Evolutionary conservation across 179 eudicot species (phyloP).

Genomic region (Gypsophila paniculata): DNA sequence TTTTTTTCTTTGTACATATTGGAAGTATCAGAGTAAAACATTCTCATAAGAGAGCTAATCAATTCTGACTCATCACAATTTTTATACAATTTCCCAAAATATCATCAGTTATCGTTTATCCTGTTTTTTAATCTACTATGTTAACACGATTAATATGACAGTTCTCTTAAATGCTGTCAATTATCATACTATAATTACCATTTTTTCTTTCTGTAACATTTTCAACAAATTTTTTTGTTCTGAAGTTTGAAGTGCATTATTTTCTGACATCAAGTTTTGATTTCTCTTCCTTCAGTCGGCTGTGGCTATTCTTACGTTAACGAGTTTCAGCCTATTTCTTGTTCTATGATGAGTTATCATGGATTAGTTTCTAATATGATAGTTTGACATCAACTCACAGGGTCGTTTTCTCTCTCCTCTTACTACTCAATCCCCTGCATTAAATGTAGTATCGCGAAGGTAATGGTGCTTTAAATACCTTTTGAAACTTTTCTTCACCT

Average conservation of each 20-base stretch:
- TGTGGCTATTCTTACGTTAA: neutral
- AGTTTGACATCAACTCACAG: constrained; percentile 34
- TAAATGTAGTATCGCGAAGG: constrained; percentile 93
- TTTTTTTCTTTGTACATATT: too few species aligned
- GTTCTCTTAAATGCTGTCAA: too few species aligned
- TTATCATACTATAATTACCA: neutral
- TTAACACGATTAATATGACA: too few species aligned
- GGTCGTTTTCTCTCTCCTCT: constrained; percentile 88
- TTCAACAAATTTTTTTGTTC: neutral
- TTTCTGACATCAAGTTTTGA: neutral
- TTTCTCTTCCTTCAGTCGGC: neutral
- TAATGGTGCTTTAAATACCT: constrained; percentile 24
- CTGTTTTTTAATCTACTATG: too few species aligned
- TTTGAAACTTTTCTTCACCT: neutral
- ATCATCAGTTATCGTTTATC: too few species aligned
- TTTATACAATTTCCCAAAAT: too few species aligned
- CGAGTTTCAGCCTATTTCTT: neutral
- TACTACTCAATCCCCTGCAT: constrained; percentile 70
- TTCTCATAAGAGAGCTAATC: too few species aligned
- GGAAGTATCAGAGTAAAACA: too few species aligned
- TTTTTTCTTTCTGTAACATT: neutral
- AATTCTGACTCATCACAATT: too few species aligned
- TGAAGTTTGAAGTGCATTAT: neutral
- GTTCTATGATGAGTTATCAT: constrained; percentile 4
- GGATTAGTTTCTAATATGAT: constrained; percentile 1